Base-by-base conservation (phyloP, 441 rosid species). In the Lepidium campestre region DNA sequence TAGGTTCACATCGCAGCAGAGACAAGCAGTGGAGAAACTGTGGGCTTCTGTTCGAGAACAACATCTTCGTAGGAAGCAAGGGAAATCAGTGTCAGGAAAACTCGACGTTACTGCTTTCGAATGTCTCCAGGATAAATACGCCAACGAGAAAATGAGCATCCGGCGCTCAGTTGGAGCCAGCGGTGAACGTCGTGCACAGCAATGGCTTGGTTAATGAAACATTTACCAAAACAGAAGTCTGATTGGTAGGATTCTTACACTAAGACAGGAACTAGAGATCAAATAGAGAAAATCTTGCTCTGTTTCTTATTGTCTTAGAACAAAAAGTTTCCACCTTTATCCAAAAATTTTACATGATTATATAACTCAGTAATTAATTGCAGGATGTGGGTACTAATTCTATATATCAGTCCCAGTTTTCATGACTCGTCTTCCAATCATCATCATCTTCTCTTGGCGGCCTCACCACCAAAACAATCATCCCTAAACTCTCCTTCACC, bases 31-130 rank as follows among this genome's bases (percentile, higher is more conserved):
- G 22, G 81, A 50, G 71, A 91, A 85, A 75, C 96, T 93, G 1
- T 90, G 94, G 98, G 81, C 81, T 34, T 93, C 98, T 12, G 84
- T 93, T 34, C 73, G 89, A 57, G 96, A 93, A 64, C 98, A 87
- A 57, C 93, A 82, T 57, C 70, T 75, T 19, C 86, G 85, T 19
- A 83, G 97, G 80, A 93, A 83, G 79, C 98, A 93, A 71, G 97
- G 98, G 70, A 93, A 90, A 74, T 85, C 98, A 10, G 88, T 89
- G 8, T 80, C 77, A 15, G 97, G 98, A 65, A 87, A 93, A 70
- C 97, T 93, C 23, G 98, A 93, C 47, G 85, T 90, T 50, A 90
- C 89, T 52, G 98, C 81, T 67, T 93, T 93, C 35, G 93, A 90
- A 74, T 77, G 78, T 81, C 96, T 90, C 68, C 98, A 93, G 75